phyloP scores from a whole-genome alignment of 2,329 filamentous ascomycete genomes.

The Fusarium sororula region DNA sequence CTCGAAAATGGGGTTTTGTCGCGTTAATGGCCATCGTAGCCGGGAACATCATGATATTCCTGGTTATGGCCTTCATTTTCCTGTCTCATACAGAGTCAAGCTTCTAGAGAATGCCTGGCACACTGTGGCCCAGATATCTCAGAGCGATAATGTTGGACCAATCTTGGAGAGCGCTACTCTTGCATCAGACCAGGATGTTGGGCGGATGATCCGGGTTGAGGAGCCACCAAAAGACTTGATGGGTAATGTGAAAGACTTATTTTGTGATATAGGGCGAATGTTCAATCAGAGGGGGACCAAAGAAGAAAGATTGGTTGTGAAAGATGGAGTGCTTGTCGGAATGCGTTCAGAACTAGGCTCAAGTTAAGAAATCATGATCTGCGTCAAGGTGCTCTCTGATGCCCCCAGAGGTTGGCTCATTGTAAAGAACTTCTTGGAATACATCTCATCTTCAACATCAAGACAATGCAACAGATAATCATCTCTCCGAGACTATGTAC shows the following conservation, averaged over 20 bases:
- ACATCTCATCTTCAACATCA: neutral
- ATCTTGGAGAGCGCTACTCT: neutral
- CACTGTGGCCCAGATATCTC: neutral
- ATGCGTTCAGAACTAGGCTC: neutral
- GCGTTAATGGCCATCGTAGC: neutral
- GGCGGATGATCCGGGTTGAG: neutral
- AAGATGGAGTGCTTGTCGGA: neutral
- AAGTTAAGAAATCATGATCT: rapidly evolving
- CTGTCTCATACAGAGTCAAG: neutral
- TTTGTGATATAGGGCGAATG: neutral
- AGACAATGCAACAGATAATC: neutral
- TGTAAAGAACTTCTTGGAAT: rapidly evolving
- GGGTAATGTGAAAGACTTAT: neutral
- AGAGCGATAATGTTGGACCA: rapidly evolving
- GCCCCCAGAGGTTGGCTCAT: rapidly evolving
- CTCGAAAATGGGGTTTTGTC: neutral
- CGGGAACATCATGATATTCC: neutral
- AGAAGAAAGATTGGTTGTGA: neutral
- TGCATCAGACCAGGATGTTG: neutral
- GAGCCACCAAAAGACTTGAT: neutral
- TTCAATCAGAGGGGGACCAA: rapidly evolving
- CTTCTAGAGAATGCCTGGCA: neutral
- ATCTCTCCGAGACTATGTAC: rapidly evolving
- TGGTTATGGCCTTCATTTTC: neutral
- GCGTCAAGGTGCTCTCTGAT: neutral